Conservation (phyloP, 1,284 basidiomycete species). For the Cerrena zonata region DNA sequence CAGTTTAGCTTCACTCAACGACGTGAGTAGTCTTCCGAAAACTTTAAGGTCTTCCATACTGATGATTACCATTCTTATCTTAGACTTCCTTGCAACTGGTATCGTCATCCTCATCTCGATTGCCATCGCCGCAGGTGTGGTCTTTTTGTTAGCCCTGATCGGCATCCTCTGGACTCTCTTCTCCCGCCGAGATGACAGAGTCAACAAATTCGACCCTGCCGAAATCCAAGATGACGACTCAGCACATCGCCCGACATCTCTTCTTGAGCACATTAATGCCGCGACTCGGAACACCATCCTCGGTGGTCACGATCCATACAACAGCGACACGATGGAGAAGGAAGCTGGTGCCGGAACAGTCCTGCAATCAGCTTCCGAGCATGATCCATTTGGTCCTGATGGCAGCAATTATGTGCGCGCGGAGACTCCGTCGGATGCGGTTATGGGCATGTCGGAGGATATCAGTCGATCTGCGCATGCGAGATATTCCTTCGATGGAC, state of each 20-base stretch:
- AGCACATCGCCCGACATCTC: constrained; percentile 69
- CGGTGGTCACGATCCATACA: constrained; percentile 46
- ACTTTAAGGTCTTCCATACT: not conserved
- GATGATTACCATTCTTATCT: constrained; percentile 5
- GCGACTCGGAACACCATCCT: constrained; percentile 76
- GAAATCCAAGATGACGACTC: constrained; percentile 72
- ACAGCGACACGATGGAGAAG: constrained; percentile 43
- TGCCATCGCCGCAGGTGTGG: constrained; percentile 90
- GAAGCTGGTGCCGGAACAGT: constrained; percentile 26
- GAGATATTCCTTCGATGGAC: constrained; percentile 73
- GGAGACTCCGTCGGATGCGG: constrained; percentile 72
- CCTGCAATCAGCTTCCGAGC: constrained; percentile 7
- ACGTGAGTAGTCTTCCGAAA: constrained; percentile 42
- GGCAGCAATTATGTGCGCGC: constrained; percentile 69
- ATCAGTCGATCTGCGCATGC: constrained; percentile 68
- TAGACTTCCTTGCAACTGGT: constrained; percentile 84
- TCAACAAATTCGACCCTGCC: constrained; percentile 49
- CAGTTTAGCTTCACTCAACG: constrained; percentile 69
- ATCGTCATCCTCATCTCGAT: constrained; percentile 96
- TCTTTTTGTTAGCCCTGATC: constrained; percentile 84
- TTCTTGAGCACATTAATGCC: constrained; percentile 83
- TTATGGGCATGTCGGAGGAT: constrained; percentile 57
- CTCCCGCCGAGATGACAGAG: constrained; percentile 68
- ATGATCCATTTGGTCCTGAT: constrained; percentile 63
- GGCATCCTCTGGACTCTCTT: constrained; percentile 88